Conservation (phyloP, 192 early-diverging fungal genomes). For the Umbelopsis sp. region DNA sequence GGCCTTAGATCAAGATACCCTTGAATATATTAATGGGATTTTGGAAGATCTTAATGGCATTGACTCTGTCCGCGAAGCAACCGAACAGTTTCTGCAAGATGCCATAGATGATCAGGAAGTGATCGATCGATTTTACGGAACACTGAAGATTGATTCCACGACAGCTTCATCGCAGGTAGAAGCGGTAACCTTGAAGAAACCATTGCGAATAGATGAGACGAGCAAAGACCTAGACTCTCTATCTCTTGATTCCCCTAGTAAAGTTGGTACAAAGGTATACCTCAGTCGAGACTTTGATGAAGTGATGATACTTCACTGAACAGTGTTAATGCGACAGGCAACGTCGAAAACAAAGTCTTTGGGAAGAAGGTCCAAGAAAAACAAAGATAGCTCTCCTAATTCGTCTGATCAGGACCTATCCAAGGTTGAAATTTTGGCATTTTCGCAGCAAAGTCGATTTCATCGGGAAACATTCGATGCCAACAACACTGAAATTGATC, state of each 20-base stretch:
- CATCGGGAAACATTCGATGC: conserved; percentile 81
- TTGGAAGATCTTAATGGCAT: conserved; percentile 41
- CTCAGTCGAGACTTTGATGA: too few relatives aligned
- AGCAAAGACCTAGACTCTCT: background rate
- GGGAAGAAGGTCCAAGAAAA: background rate
- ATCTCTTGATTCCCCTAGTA: background rate
- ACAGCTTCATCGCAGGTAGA: background rate
- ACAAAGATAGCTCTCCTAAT: background rate
- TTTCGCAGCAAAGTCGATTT: conserved; percentile 83
- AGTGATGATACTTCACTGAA: background rate
- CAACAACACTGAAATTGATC: conserved; percentile 77
- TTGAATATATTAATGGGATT: conserved; percentile 48
- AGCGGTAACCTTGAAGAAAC: background rate
- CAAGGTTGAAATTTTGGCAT: conserved; percentile 52
- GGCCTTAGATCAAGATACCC: conserved; percentile 49
- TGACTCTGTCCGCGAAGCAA: conserved; percentile 58
- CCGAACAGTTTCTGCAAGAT: conserved; percentile 64
- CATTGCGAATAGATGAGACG: background rate
- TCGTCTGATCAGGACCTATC: background rate
- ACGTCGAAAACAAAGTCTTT: background rate
- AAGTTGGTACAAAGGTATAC: background rate
- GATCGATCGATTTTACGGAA: conserved; percentile 48
- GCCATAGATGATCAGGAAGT: conserved; percentile 49
- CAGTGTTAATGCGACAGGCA: background rate
- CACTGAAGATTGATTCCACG: background rate